Evolutionary conservation across 805 yeast genomes (phyloP).

Genomic region (Ogataea chonburiensis): DNA sequence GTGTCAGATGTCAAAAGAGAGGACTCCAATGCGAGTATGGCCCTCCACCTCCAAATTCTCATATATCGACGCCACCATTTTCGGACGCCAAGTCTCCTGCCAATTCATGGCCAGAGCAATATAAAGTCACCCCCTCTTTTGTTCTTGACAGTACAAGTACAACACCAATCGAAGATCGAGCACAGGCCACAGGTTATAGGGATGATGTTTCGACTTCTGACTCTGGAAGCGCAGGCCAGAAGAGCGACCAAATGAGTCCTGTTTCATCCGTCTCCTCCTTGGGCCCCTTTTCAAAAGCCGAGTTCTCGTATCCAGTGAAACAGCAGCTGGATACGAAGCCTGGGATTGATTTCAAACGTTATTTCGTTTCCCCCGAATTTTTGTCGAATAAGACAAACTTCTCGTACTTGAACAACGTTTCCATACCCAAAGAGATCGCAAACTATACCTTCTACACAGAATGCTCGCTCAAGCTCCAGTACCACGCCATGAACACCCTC

Average conservation of each 20-base stretch:
- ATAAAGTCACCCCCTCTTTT: too few relatives aligned
- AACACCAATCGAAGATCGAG: too few relatives aligned
- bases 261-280: slow-evolving; percentile 12
- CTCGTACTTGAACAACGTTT: slow-evolving; percentile 11
- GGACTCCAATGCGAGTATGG: slow-evolving; percentile 20
- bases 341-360: neutral
- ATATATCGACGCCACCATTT: too few relatives aligned
- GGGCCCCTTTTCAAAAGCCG: slow-evolving; percentile 1
- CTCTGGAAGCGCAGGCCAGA: slow-evolving; percentile 3
- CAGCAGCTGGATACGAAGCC: neutral
- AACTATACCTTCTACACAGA: slow-evolving; percentile 23
- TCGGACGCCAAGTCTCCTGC: too few relatives aligned
- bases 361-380: slow-evolving; percentile 19
- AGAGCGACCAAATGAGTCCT: slow-evolving; percentile 8
- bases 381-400: slow-evolving; percentile 21
- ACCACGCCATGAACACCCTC: slow-evolving; percentile 18
- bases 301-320: slow-evolving; percentile 1
- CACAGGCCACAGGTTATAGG: too few relatives aligned
- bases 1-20: slow-evolving; percentile 25
- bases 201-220: slow-evolving; percentile 4
- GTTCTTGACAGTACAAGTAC: too few relatives aligned
- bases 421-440: slow-evolving; percentile 14
- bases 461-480: slow-evolving; percentile 16
- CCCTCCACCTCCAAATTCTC: too few relatives aligned
- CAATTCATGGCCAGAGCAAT: too few relatives aligned